A percentile compares a stretch with the other conserved stretches of the same genome.
phyloP scores from a whole-genome alignment of 2,329 filamentous ascomycete species.

The Fusarium floridanum region DNA sequence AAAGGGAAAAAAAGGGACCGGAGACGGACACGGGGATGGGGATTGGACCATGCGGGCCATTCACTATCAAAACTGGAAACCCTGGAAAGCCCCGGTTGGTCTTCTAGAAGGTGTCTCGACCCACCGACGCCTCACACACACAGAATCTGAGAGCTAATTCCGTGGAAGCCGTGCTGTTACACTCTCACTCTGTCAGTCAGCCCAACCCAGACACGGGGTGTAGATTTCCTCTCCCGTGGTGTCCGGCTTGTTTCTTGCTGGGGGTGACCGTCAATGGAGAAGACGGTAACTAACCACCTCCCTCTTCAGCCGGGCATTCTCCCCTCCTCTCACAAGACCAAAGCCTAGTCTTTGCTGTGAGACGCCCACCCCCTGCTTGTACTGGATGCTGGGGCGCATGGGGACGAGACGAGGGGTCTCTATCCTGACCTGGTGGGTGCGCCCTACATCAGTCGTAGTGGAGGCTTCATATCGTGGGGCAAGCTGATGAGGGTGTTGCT shows the following conservation, averaged over 20 bases:
- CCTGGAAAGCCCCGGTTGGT: slow-evolving; percentile 26
- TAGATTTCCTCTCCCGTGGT: background rate
- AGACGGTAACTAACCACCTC: background rate
- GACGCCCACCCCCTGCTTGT: slow-evolving; percentile 15
- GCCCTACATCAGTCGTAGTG: slow-evolving; percentile 15
- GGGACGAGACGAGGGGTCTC: slow-evolving; percentile 24
- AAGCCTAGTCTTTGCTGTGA: background rate
- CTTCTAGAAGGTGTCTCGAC: slow-evolving; percentile 42
- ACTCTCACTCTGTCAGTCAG: background rate
- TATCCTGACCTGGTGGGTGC: slow-evolving; percentile 32
- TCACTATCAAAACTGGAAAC: slow-evolving; percentile 28
- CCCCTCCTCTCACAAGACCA: background rate
- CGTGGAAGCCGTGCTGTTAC: slow-evolving; percentile 28
- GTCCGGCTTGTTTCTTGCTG: background rate
- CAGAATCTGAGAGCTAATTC: slow-evolving; percentile 11
- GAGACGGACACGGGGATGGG: slow-evolving; percentile 13
- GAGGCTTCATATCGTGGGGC: slow-evolving; percentile 46
- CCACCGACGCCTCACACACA: slow-evolving; percentile 21
- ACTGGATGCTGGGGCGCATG: slow-evolving; percentile 7
- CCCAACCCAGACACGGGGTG: background rate
- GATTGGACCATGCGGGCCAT: slow-evolving; percentile 22
- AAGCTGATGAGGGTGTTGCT: slow-evolving; percentile 41
- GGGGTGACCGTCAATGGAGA: slow-evolving; percentile 1
- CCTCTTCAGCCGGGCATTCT: background rate
- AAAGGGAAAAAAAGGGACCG: background rate